These are phyloP conservation scores for Chloropicon primus DNA, from an alignment of 139 green algal genomes.

Conservation along the genomic window DNA sequence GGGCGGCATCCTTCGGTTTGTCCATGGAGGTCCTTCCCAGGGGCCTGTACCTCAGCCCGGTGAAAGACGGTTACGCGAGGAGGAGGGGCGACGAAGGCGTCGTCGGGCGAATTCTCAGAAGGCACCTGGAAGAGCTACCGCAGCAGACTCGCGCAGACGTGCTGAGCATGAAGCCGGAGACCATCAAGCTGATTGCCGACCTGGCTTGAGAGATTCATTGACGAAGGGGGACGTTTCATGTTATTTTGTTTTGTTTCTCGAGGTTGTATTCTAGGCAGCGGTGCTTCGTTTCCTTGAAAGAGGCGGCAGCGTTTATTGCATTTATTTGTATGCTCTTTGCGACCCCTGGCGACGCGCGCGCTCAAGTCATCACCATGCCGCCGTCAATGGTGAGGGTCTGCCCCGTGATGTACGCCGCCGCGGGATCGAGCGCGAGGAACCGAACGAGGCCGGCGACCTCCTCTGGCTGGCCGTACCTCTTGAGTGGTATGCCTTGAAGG, in stretches of 20 bases:
- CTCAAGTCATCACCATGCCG: slow-evolving; percentile 76
- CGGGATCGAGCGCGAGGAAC: slow-evolving; percentile 67
- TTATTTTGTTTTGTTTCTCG: too few species aligned
- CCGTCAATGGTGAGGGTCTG: slow-evolving; percentile 78
- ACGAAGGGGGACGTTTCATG: too few species aligned
- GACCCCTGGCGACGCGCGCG: neutral
- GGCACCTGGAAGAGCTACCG: neutral
- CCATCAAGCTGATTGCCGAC: neutral
- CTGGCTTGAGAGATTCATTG: too few species aligned
- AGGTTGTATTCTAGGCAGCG: too few species aligned
- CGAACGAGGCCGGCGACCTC: slow-evolving; percentile 40
- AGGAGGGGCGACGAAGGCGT: neutral
- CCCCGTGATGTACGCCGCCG: slow-evolving; percentile 91
- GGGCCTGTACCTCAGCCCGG: neutral
- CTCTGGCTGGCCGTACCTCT: slow-evolving; percentile 26
- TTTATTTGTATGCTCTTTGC: neutral
- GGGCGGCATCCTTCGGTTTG: neutral
- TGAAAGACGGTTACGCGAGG: neutral
- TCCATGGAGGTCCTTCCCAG: neutral
- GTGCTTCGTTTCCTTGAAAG: too few species aligned
- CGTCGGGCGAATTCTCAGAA: neutral
- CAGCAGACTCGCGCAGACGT: neutral
- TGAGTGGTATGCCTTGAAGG: slow-evolving; percentile 26
- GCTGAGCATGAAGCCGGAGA: neutral
- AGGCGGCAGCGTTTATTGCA: too few species aligned